These are phyloP conservation scores for Nigrograna mackinnonii DNA, from an alignment of 2,329 filamentous ascomycete species.

Conservation along the genomic window DNA sequence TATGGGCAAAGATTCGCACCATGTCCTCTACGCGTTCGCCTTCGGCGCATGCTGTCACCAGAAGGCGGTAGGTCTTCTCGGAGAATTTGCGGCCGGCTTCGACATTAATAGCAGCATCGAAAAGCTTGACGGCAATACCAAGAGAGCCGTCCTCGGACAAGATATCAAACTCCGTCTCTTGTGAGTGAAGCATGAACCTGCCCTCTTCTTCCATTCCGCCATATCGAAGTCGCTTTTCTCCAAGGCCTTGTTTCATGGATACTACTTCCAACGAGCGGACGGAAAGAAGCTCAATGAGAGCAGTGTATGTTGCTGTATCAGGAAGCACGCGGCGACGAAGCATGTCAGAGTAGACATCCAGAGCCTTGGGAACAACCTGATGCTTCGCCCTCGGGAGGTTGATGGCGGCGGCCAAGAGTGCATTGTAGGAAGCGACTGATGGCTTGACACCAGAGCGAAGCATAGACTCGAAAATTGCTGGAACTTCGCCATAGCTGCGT, in stretches of 20 bases:
- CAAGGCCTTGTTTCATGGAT: constrained; percentile 71
- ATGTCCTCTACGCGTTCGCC: constrained; percentile 83
- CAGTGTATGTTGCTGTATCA: constrained; percentile 84
- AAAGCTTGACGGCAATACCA: constrained; percentile 81
- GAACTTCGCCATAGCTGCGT: constrained; percentile 83
- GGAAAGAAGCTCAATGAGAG: constrained; percentile 81
- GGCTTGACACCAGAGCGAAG: constrained; percentile 81
- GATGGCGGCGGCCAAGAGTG: constrained; percentile 82
- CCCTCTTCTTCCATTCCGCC: constrained; percentile 83
- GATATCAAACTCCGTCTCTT: constrained; percentile 84
- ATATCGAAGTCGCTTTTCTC: constrained; percentile 82
- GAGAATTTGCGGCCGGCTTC: constrained; percentile 68
- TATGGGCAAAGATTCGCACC: constrained; percentile 87
- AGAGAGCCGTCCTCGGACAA: constrained; percentile 86
- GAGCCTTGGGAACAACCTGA: constrained; percentile 84
- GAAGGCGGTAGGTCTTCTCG: constrained; percentile 78
- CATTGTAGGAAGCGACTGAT: constrained; percentile 87
- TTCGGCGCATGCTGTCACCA: constrained; percentile 86
- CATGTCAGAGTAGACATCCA: constrained; percentile 98
- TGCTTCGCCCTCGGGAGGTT: constrained; percentile 77
- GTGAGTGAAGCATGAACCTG: constrained; percentile 86
- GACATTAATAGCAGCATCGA: constrained; percentile 72
- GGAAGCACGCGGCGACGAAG: constrained; percentile 80
- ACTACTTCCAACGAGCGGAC: constrained; percentile 79
- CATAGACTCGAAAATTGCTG: constrained; percentile 88